These are phyloP conservation scores for Penicillium glabrum DNA, from an alignment of 2,329 filamentous ascomycete species.

Conservation along the genomic window DNA sequence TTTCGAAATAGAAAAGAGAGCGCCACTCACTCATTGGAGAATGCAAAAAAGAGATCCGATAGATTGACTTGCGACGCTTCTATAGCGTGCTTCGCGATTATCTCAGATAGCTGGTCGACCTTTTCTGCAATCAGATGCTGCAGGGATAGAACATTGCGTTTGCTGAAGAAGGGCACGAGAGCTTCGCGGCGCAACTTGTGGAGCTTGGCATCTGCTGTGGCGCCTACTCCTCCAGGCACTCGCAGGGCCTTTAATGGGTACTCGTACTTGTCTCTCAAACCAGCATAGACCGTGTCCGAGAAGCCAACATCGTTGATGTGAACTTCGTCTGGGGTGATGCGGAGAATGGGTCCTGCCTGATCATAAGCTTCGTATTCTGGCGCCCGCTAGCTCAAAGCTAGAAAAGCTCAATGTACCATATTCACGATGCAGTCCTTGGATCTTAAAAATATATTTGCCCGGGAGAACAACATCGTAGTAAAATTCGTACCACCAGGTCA, in stretches of 20 bases:
- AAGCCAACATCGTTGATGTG: slow-evolving; percentile 37
- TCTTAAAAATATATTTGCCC: slow-evolving; percentile 22
- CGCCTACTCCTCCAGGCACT: slow-evolving; percentile 27
- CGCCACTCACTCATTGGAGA: slow-evolving; percentile 26
- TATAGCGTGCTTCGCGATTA: slow-evolving; percentile 4
- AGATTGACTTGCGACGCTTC: slow-evolving; percentile 18
- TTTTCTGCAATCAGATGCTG: slow-evolving; percentile 27
- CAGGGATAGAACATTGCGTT: slow-evolving; percentile 25
- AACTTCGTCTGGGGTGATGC: slow-evolving; percentile 37
- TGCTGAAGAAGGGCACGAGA: slow-evolving; percentile 34
- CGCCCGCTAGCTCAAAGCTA: background rate
- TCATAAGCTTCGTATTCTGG: background rate
- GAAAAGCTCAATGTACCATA: slow-evolving; percentile 33
- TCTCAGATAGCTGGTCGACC: slow-evolving; percentile 18
- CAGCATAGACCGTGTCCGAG: slow-evolving; percentile 34
- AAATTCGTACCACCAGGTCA: slow-evolving; percentile 26
- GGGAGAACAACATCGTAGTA: slow-evolving; percentile 22
- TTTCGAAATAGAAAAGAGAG: background rate
- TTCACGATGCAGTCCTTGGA: slow-evolving; percentile 22
- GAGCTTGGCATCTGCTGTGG: slow-evolving; percentile 26
- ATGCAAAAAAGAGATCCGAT: slow-evolving; percentile 31
- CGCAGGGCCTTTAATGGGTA: slow-evolving; percentile 7
- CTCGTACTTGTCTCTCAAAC: slow-evolving; percentile 28
- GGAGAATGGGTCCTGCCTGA: slow-evolving; percentile 33
- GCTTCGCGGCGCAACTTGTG: slow-evolving; percentile 32